phyloP scores from a whole-genome alignment of 2,329 filamentous ascomycete genomes.

The Corniculantispora saksenae region DNA sequence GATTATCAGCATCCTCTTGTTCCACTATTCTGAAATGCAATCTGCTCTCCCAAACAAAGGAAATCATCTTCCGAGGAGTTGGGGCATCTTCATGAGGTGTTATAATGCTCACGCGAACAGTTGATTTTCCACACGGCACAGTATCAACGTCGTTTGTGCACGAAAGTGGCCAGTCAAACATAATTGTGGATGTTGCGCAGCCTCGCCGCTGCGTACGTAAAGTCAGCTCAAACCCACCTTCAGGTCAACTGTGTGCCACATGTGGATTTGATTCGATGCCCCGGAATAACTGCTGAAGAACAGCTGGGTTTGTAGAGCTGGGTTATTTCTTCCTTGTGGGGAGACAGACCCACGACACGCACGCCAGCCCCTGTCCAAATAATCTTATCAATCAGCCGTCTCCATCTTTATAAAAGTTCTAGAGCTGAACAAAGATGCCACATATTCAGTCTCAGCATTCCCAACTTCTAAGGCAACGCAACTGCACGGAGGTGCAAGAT shows the following conservation, averaged over 20 bases:
- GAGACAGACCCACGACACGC: background rate
- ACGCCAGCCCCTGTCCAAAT: background rate
- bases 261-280: background rate
- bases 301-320: background rate
- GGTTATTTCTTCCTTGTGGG: background rate
- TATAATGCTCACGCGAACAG: no score
- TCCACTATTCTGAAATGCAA: no score
- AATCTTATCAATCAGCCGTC: background rate
- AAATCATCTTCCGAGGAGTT: no score
- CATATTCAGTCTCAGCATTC: background rate
- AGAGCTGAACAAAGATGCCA: background rate
- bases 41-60: no score
- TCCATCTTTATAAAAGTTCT: background rate
- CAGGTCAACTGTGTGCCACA: background rate
- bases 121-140: no score
- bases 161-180: no score
- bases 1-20: no score
- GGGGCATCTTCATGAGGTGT: no score
- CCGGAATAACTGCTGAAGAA: background rate
- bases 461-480: background rate
- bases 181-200: background rate
- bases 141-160: no score
- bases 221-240: background rate
- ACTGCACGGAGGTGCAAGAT: background rate
- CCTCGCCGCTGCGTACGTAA: background rate